phyloP scores from a whole-genome alignment of 345 rosid species.

The Psidium friedrichsthalianum region DNA sequence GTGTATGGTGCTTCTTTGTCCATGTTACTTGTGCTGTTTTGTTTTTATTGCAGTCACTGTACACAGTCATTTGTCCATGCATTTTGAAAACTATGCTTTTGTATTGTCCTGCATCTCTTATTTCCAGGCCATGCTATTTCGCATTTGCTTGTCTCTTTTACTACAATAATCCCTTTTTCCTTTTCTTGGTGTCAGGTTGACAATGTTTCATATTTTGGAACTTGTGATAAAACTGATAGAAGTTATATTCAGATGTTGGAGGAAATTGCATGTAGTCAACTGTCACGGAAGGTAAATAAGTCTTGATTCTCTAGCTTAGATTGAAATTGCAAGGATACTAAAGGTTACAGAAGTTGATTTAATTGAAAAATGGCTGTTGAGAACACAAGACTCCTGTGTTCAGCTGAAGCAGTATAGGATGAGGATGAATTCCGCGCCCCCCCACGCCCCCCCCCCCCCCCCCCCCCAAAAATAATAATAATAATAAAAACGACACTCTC shows the following conservation, averaged over 20 bases:
- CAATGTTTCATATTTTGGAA: constrained; percentile 40
- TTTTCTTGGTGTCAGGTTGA: constrained; percentile 52
- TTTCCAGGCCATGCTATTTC: neutral
- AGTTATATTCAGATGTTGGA: constrained; percentile 22
- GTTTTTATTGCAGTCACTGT: neutral
- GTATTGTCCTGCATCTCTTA: neutral
- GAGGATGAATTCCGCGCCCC: neutral
- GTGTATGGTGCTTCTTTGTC: neutral
- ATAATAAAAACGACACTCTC: neutral
- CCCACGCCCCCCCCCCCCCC: neutral
- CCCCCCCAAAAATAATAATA: too few relatives aligned
- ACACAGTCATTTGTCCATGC: neutral
- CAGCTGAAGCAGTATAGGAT: neutral
- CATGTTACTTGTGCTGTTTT: neutral
- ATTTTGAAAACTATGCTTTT: neutral
- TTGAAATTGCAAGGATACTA: constrained; percentile 7
- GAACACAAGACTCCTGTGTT: neutral
- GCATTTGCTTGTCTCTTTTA: neutral
- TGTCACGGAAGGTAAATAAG: constrained; percentile 1
- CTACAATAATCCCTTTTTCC: neutral
- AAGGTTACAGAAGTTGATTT: constrained; percentile 15
- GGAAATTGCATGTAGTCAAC: constrained; percentile 5
- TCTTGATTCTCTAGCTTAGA: neutral
- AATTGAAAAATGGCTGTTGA: neutral
- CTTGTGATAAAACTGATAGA: constrained; percentile 16